Conservation (phyloP, 345 rosid species). For the Rhodamnia rubescens region DNA sequence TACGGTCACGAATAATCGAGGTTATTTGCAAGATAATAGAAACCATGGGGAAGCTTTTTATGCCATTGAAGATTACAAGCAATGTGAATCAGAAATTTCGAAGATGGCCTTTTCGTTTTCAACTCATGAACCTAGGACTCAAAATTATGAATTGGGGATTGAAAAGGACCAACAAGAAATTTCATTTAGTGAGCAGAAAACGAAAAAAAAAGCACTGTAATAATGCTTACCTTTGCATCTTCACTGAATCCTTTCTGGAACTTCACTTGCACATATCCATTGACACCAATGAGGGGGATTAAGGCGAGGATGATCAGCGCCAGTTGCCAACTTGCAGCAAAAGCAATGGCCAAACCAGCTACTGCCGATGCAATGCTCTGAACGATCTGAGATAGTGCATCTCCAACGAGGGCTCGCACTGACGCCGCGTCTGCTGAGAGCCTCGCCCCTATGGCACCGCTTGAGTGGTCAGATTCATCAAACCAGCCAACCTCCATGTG, state of each 20-base stretch:
- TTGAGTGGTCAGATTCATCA: slow-evolving; percentile 62
- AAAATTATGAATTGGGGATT: not conserved
- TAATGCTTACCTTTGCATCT: slow-evolving; percentile 53
- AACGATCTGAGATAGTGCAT: slow-evolving; percentile 46
- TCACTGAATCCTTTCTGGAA: slow-evolving; percentile 65
- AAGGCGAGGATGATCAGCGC: slow-evolving; percentile 45
- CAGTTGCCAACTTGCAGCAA: slow-evolving; percentile 55
- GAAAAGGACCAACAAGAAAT: not conserved
- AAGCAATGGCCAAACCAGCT: slow-evolving; percentile 66
- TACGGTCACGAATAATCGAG: not conserved
- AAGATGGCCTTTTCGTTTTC: not conserved
- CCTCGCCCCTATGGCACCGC: slow-evolving; percentile 71
- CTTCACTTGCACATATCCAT: slow-evolving; percentile 44
- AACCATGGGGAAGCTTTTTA: not conserved
- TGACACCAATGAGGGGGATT: slow-evolving; percentile 54
- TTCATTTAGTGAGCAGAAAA: not conserved
- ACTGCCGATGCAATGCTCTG: slow-evolving; percentile 48
- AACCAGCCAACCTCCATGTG: slow-evolving; percentile 87
- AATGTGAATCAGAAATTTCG: not conserved
- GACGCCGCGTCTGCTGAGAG: slow-evolving; percentile 74
- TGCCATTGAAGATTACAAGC: not conserved
- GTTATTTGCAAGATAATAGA: not conserved
- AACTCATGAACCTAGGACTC: not conserved
- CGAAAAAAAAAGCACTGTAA: not conserved
- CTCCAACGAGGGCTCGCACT: slow-evolving; percentile 67